Evolutionary conservation across 2,329 filamentous ascomycete species (phyloP).

Genomic region (Xylariaceae sp.): DNA sequence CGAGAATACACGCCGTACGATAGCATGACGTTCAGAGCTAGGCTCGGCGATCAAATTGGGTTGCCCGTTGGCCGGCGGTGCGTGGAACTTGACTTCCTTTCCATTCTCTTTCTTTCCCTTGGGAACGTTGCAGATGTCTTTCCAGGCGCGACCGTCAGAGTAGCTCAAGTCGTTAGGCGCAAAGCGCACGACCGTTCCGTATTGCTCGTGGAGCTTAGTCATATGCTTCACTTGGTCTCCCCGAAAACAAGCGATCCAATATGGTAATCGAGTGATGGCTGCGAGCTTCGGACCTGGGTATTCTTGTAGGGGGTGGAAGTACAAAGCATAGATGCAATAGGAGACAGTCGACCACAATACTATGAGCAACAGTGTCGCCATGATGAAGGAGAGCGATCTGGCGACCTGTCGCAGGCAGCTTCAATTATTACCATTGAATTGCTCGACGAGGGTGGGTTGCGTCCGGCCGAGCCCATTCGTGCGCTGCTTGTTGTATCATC

Average conservation of each 20-base stretch:
- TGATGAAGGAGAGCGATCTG: no score
- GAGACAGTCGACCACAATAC: no score
- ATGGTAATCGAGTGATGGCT: slow-evolving; percentile 21
- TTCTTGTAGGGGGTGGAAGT: slow-evolving; percentile 24
- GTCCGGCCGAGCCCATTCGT: no score
- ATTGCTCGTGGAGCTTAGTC: slow-evolving; percentile 13
- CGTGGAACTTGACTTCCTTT: slow-evolving; percentile 9
- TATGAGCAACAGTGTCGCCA: no score
- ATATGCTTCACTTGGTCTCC: slow-evolving; percentile 20
- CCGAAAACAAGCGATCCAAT: slow-evolving; percentile 17
- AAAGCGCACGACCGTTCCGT: slow-evolving; percentile 19
- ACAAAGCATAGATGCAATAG: slow-evolving; percentile 13
- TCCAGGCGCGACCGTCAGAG: slow-evolving; percentile 14
- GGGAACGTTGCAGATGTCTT: slow-evolving; percentile 12
- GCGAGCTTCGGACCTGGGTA: slow-evolving; percentile 24
- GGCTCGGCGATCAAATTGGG: slow-evolving; percentile 7
- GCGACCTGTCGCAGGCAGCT: no score
- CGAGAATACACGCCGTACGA: slow-evolving; percentile 13
- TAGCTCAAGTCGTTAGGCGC: slow-evolving; percentile 23
- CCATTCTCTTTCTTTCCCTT: slow-evolving; percentile 9
- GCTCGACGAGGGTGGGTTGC: no score
- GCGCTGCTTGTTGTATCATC: no score
- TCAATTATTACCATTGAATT: no score
- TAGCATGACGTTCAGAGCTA: slow-evolving; percentile 6
- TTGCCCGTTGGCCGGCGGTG: slow-evolving; percentile 9